A percentile compares a stretch with the other conserved stretches of the same genome.
Conservation (phyloP, 2,329 filamentous ascomycete species). For the Simplicillium sp. region DNA sequence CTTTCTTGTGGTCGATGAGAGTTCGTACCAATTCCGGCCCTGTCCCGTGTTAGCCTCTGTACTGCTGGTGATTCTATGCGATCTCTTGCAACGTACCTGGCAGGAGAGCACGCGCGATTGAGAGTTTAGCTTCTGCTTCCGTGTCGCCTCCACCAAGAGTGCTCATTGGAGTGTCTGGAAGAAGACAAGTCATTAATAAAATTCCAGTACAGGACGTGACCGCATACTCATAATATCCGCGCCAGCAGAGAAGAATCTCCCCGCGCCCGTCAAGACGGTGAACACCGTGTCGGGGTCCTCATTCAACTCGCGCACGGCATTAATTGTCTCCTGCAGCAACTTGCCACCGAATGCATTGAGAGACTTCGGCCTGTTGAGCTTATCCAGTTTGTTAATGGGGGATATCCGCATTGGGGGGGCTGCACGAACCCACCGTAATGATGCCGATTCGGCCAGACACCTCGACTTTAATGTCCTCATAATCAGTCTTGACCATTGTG, state of each 20-base stretch:
- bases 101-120: background rate
- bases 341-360: conserved; percentile 3
- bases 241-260: conserved; percentile 4
- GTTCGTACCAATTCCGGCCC: conserved; percentile 3
- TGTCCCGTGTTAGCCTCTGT: background rate
- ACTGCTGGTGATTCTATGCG: background rate
- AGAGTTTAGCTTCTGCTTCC: background rate
- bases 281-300: conserved; percentile 4
- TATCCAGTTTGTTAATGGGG: background rate
- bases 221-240: conserved; percentile 2
- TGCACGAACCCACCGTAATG: background rate
- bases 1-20: conserved; percentile 5
- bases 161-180: no score
- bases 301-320: conserved; percentile 5
- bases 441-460: background rate
- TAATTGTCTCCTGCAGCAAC: conserved; percentile 2
- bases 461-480: conserved; percentile 1
- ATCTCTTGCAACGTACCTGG: background rate
- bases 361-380: conserved; percentile 4
- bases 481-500: conserved; percentile 1
- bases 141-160: background rate
- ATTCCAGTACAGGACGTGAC: background rate
- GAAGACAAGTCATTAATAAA: no score
- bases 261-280: conserved; percentile 4
- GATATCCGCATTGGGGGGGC: background rate